Evolutionary conservation across 106 monocot species (phyloP).

Genomic region (Phalaenopsis equestris): DNA sequence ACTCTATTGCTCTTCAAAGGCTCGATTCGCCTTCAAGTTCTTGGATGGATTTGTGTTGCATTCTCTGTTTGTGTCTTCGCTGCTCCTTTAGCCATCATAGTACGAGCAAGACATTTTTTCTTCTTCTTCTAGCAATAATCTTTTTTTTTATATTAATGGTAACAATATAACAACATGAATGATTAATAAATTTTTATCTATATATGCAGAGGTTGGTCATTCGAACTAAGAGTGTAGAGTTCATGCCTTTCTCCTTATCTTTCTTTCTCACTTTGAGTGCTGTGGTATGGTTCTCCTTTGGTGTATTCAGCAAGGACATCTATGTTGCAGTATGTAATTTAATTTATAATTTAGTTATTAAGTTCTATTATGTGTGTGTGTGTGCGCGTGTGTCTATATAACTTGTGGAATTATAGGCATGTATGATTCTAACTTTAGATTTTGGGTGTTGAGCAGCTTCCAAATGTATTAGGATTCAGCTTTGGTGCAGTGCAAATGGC

Average conservation of each 20-base stretch:
- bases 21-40: slow-evolving; percentile 8
- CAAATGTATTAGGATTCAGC: slow-evolving; percentile 50
- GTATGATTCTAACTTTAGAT: neutral
- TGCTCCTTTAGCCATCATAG: slow-evolving; percentile 41
- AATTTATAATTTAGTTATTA: neutral
- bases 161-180: neutral
- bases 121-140: neutral
- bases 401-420: neutral
- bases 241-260: slow-evolving; percentile 36
- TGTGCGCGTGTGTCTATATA: too few species aligned
- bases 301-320: slow-evolving; percentile 19
- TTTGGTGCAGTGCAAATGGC: slow-evolving; percentile 60
- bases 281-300: slow-evolving; percentile 27
- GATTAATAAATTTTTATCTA: neutral
- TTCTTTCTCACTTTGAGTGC: slow-evolving; percentile 31
- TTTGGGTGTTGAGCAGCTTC: slow-evolving; percentile 13
- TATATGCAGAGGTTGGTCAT: slow-evolving; percentile 24
- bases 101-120: slow-evolving; percentile 1
- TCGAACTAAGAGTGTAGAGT: slow-evolving; percentile 44
- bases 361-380: neutral
- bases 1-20: slow-evolving; percentile 28
- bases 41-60: slow-evolving; percentile 33
- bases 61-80: slow-evolving; percentile 38
- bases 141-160: neutral
- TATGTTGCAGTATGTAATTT: slow-evolving; percentile 22